Percentiles rank a stretch among this genome's conserved stretches.
These are phyloP conservation scores for Podospora pseudocomata DNA, from an alignment of 495 filamentous ascomycete species.

Conservation along the genomic window DNA sequence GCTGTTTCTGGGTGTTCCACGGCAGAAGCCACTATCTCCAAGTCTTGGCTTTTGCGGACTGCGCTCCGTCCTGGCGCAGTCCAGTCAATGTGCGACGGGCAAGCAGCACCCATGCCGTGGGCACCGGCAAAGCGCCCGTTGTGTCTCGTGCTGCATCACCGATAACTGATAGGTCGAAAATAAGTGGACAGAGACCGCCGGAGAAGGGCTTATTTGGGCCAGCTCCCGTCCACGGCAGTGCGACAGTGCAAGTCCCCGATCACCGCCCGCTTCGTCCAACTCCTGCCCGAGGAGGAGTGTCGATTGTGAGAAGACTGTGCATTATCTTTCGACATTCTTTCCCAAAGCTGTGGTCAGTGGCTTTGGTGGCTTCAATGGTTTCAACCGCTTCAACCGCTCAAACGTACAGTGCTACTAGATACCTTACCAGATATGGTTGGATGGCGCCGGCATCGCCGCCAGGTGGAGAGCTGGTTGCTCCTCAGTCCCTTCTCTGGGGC, in stretches of 20 bases:
- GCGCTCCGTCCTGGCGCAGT: neutral
- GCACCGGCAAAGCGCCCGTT: neutral
- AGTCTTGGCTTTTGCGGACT: neutral
- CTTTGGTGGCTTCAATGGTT: neutral
- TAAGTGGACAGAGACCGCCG: neutral
- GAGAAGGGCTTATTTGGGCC: neutral
- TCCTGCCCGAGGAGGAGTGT: neutral
- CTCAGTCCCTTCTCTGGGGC: neutral
- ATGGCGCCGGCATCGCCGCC: slow-evolving; percentile 8
- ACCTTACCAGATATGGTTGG: neutral
- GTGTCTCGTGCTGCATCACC: neutral
- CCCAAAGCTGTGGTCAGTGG: neutral
- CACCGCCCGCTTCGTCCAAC: neutral
- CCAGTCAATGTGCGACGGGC: neutral
- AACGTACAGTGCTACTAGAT: neutral
- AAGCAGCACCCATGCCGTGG: no score
- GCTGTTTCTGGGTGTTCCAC: neutral
- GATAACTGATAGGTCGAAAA: neutral
- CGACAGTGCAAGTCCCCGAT: slow-evolving; percentile 1
- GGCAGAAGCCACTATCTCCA: neutral
- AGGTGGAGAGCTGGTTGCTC: slow-evolving; percentile 8
- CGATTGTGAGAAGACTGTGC: neutral
- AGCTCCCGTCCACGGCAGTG: neutral
- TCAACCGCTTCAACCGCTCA: no score
- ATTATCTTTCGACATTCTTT: neutral